A percentile compares a stretch with the other conserved stretches of the same genome.
Conservation (phyloP, 768 basidiomycete genomes). For the Dentipellis sp. region DNA sequence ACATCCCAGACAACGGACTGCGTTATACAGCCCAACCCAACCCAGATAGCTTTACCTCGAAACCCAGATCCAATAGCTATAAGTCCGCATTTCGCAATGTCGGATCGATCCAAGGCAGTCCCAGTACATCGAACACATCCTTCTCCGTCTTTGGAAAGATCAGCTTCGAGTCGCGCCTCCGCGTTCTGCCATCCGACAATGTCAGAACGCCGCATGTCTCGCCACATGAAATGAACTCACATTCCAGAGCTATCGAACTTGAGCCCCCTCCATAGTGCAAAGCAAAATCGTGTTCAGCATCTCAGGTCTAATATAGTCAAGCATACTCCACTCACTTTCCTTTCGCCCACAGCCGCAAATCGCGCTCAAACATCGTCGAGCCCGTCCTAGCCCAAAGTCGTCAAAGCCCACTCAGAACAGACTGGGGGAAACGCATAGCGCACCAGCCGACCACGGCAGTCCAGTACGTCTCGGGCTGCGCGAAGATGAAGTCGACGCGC, state of each 20-base stretch:
- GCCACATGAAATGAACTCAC: slow-evolving; percentile 28
- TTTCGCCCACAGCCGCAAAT: slow-evolving; percentile 71
- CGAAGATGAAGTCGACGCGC: slow-evolving; percentile 80
- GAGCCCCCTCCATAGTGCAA: slow-evolving; percentile 40
- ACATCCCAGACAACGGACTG: too few relatives aligned
- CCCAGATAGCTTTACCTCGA: too few relatives aligned
- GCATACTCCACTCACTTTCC: slow-evolving; percentile 29
- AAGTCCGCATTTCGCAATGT: slow-evolving; percentile 59
- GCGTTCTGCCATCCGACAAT: slow-evolving; percentile 31
- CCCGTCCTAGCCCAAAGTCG: slow-evolving; percentile 50
- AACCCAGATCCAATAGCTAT: too few relatives aligned
- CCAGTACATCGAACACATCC: slow-evolving; percentile 65
- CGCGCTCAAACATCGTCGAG: slow-evolving; percentile 84
- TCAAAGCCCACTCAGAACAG: neutral
- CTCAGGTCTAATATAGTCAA: neutral
- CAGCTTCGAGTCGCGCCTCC: slow-evolving; percentile 51
- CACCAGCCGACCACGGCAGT: slow-evolving; percentile 87
- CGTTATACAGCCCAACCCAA: too few relatives aligned
- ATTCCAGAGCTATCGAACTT: slow-evolving; percentile 82
- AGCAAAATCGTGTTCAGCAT: neutral
- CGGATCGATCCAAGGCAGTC: slow-evolving; percentile 64
- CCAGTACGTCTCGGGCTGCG: slow-evolving; percentile 72
- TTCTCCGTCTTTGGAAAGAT: slow-evolving; percentile 56
- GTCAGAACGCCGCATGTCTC: neutral
- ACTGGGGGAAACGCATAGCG: slow-evolving; percentile 5